These are phyloP conservation scores for Komagataella phaffii DNA, from an alignment of 805 yeast genomes.

Conservation along the genomic window DNA sequence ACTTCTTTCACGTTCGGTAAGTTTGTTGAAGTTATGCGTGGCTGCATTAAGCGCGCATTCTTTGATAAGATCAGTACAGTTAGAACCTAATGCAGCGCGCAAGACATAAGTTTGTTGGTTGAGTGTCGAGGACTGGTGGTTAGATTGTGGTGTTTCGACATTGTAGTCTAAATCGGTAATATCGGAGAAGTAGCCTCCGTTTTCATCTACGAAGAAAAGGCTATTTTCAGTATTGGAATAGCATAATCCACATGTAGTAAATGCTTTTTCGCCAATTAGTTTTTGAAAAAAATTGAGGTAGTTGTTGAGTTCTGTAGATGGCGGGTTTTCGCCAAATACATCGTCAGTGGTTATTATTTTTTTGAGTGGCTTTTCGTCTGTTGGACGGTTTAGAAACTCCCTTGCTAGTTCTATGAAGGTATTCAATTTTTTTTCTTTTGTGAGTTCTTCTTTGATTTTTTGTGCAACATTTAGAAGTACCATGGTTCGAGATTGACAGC, in stretches of 20 bases:
- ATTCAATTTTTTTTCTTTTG: background rate
- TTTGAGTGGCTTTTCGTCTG: background rate
- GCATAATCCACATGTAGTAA: background rate
- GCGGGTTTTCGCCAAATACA: background rate
- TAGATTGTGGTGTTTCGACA: background rate
- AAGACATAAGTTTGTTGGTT: background rate
- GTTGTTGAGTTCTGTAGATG: background rate
- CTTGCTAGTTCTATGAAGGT: background rate
- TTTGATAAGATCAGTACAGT: background rate
- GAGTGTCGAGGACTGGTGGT: background rate
- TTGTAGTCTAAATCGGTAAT: background rate
- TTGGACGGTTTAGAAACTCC: background rate
- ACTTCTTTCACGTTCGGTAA: no score
- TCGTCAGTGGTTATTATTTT: background rate
- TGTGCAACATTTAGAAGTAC: background rate
- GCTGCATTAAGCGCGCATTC: background rate
- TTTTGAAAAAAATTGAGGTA: background rate
- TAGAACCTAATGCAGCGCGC: background rate
- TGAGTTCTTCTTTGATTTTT: background rate
- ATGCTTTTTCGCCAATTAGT: background rate
- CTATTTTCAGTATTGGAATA: background rate
- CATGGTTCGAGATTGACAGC: background rate
- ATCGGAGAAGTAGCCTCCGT: background rate
- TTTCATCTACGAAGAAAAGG: background rate
- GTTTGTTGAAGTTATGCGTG: background rate